Conservation (phyloP, 768 basidiomycete species). For the Galerina marginata region DNA sequence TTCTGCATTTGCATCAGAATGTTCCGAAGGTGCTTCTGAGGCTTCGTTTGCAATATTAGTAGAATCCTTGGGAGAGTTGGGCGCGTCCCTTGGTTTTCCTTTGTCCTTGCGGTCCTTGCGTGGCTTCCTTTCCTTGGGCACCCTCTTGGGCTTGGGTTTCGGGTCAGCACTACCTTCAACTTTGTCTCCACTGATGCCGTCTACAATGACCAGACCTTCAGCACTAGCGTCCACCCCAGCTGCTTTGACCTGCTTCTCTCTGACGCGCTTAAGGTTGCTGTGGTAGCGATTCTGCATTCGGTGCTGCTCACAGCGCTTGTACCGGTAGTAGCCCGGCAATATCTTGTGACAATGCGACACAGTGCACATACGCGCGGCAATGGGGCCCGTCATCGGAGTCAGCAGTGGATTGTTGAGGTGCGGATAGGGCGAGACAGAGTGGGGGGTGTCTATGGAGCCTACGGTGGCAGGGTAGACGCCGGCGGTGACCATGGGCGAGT, state of each 20-base stretch:
- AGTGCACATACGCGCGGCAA: conserved; percentile 56
- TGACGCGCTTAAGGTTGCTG: conserved; percentile 53
- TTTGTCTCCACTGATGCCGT: neutral
- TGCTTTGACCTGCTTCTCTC: conserved; percentile 54
- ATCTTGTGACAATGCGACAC: conserved; percentile 62
- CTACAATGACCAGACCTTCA: neutral
- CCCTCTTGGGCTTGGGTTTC: conserved; percentile 1
- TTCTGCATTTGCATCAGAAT: too few species aligned
- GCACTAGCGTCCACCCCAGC: conserved; percentile 24
- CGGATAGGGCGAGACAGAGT: conserved; percentile 16
- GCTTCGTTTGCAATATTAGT: too few species aligned
- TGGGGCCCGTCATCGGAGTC: conserved; percentile 8
- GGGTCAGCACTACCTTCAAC: neutral
- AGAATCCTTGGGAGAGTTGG: too few species aligned
- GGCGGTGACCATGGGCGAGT: conserved; percentile 5
- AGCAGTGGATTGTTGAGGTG: conserved; percentile 9
- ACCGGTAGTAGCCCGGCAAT: conserved; percentile 51
- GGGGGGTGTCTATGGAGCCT: conserved; percentile 11
- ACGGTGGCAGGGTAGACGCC: conserved; percentile 8
- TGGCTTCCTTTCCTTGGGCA: conserved; percentile 16
- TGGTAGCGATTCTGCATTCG: conserved; percentile 60
- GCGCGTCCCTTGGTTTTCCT: too few species aligned
- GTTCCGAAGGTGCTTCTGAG: too few species aligned
- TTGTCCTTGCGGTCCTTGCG: neutral
- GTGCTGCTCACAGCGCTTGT: conserved; percentile 61